Percentiles rank a stretch among this genome's conserved stretches.
Evolutionary conservation across 371 early-diverging fungal genomes (phyloP).

Genomic region (Hamiltosporidium tvaerminnensis): DNA sequence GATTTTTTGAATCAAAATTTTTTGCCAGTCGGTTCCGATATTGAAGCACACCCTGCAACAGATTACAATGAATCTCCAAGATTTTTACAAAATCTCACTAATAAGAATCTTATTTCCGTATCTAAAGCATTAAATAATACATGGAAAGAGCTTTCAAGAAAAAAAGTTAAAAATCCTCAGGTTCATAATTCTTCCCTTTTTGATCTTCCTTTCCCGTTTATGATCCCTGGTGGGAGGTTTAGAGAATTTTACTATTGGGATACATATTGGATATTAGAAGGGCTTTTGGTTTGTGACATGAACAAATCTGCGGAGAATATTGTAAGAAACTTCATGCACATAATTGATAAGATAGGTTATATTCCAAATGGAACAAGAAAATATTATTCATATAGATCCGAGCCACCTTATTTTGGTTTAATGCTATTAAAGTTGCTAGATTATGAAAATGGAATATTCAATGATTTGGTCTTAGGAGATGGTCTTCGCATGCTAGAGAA

Average conservation of each 20-base stretch:
- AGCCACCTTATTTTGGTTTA: slow-evolving; percentile 57
- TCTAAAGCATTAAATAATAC: slow-evolving; percentile 53
- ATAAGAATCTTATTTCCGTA: slow-evolving; percentile 55
- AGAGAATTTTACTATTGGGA: slow-evolving; percentile 79
- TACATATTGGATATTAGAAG: slow-evolving; percentile 64
- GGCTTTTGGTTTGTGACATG: slow-evolving; percentile 59
- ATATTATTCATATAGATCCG: slow-evolving; percentile 68
- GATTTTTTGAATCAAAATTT: slow-evolving; percentile 58
- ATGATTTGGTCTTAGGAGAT: slow-evolving; percentile 19
- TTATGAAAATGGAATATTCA: slow-evolving; percentile 10
- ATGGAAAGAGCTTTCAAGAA: slow-evolving; percentile 57
- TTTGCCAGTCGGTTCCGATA: slow-evolving; percentile 53
- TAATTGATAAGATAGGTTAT: slow-evolving; percentile 61
- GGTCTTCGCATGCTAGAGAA: slow-evolving; percentile 39
- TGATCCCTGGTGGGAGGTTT: slow-evolving; percentile 74
- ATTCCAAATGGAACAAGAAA: slow-evolving; percentile 68
- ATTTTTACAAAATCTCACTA: slow-evolving; percentile 55
- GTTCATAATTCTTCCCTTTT: slow-evolving; percentile 56
- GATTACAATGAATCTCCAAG: slow-evolving; percentile 45
- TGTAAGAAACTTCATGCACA: slow-evolving; percentile 59
- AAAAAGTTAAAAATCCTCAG: slow-evolving; percentile 54
- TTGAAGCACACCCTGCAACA: slow-evolving; percentile 37
- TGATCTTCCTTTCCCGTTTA: slow-evolving; percentile 57
- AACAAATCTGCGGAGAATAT: slow-evolving; percentile 56
- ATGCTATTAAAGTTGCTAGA: slow-evolving; percentile 29